Conservation (phyloP, 2,329 filamentous ascomycete species). For the Leptographium radiaticola region DNA sequence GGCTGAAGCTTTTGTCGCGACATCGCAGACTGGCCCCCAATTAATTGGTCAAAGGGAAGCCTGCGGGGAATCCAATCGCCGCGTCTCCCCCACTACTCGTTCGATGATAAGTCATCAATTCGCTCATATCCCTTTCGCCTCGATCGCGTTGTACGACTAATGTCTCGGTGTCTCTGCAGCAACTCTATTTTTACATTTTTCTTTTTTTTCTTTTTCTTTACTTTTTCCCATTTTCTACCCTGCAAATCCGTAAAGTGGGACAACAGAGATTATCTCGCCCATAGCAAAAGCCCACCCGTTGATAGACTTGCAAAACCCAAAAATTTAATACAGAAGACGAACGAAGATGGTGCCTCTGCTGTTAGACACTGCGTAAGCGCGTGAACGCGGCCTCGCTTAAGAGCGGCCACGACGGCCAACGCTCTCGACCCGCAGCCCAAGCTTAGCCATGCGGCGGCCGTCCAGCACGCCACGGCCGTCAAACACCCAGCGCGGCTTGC, state of each 20-base stretch:
- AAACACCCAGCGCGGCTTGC: constrained; percentile 41
- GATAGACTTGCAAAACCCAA: too few relatives aligned
- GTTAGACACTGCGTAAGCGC: too few relatives aligned
- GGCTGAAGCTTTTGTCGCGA: neutral
- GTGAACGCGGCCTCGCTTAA: neutral
- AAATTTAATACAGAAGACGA: neutral
- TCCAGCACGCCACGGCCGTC: constrained; percentile 43
- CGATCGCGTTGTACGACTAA: too few relatives aligned
- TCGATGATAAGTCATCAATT: neutral
- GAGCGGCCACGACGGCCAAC: constrained; percentile 29
- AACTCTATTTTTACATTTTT: neutral
- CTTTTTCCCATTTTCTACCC: neutral
- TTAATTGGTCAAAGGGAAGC: neutral
- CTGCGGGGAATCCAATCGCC: neutral
- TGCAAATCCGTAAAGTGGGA: too few relatives aligned
- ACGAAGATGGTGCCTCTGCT: neutral
- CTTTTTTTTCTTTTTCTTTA: neutral
- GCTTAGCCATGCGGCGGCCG: constrained; percentile 30
- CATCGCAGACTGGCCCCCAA: neutral
- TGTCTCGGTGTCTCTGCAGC: too few relatives aligned
- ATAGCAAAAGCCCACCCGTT: too few relatives aligned
- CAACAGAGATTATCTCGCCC: too few relatives aligned
- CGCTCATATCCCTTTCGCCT: neutral
- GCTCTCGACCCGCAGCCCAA: constrained; percentile 39
- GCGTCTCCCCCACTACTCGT: neutral